These are phyloP conservation scores for Chloranthus sessilifolius DNA, from an alignment of 164 flowering plant genomes.

Conservation along the genomic window DNA sequence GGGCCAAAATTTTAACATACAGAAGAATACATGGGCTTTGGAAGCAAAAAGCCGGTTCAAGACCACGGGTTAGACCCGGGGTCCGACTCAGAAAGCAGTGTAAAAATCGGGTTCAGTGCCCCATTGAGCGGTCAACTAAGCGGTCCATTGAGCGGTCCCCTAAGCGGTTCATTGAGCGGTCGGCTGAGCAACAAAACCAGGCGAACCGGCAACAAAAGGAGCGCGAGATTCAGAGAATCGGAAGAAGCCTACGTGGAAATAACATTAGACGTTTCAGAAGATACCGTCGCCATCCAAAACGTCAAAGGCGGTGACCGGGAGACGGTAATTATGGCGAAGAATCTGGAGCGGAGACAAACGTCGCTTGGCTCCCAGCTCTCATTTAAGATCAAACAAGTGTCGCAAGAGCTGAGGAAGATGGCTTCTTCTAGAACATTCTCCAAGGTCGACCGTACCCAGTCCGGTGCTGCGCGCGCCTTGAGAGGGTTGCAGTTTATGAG, in stretches of 20 bases:
- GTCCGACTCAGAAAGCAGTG: constrained; percentile 26
- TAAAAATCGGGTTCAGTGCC: constrained; percentile 25
- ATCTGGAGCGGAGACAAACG: constrained; percentile 27
- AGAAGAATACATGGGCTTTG: not conserved
- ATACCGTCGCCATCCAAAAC: constrained; percentile 47
- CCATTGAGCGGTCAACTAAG: constrained; percentile 32
- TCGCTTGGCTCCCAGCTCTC: constrained; percentile 34
- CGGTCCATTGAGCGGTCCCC: constrained; percentile 20
- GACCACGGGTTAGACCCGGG: constrained; percentile 3
- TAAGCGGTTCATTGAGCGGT: constrained; percentile 25
- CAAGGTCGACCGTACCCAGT: constrained; percentile 27
- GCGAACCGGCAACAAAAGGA: constrained; percentile 14
- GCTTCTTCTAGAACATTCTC: constrained; percentile 21
- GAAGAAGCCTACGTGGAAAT: constrained; percentile 49
- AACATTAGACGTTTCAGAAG: constrained; percentile 61
- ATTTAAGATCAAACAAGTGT: constrained; percentile 33
- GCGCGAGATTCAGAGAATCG: constrained; percentile 36
- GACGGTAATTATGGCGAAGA: constrained; percentile 32
- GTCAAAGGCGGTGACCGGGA: constrained; percentile 42
- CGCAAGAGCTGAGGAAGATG: constrained; percentile 47
- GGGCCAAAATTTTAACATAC: too few species aligned
- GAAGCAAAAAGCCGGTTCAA: not conserved
- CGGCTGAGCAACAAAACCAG: constrained; percentile 5
- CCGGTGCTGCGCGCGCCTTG: constrained; percentile 37
- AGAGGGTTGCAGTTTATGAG: constrained; percentile 36